These are phyloP conservation scores for Camptophora hylomeconis DNA, from an alignment of 2,329 filamentous ascomycete species.

Conservation along the genomic window DNA sequence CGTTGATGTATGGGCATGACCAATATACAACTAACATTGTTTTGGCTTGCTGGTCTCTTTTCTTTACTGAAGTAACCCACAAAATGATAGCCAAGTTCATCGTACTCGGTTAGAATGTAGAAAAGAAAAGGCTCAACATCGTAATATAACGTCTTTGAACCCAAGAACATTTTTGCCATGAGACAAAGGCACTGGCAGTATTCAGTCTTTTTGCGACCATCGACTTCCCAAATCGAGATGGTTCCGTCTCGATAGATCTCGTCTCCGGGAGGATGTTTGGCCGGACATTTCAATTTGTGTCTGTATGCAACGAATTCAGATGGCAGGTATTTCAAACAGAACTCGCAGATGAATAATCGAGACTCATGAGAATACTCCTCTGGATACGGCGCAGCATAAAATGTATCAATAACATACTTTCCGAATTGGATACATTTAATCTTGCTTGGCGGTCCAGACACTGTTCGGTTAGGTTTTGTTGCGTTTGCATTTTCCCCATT, in stretches of 20 bases:
- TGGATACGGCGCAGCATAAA: slow-evolving; percentile 96
- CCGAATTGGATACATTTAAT: slow-evolving; percentile 99
- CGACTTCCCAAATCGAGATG: slow-evolving; percentile 94
- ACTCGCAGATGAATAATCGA: slow-evolving; percentile 97
- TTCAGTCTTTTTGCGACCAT: slow-evolving; percentile 81
- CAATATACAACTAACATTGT: slow-evolving; percentile 95
- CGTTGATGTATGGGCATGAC: slow-evolving; percentile 93
- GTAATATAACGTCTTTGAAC: slow-evolving; percentile 97
- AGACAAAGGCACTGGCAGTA: slow-evolving; percentile 96
- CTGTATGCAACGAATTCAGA: slow-evolving; percentile 97
- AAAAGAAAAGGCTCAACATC: slow-evolving; percentile 98
- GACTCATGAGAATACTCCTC: slow-evolving; percentile 96
- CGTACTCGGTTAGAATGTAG: slow-evolving; percentile 89
- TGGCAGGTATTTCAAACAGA: slow-evolving; percentile 98
- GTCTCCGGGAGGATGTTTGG: slow-evolving; percentile 92
- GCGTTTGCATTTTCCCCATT: slow-evolving; percentile 51
- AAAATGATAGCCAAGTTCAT: slow-evolving; percentile 81
- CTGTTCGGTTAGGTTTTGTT: slow-evolving; percentile 55
- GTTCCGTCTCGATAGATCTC: slow-evolving; percentile 95
- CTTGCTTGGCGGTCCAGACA: slow-evolving; percentile 78
- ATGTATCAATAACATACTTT: slow-evolving; percentile 94
- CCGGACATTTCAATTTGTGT: slow-evolving; percentile 91
- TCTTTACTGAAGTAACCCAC: slow-evolving; percentile 99
- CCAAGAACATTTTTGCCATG: slow-evolving; percentile 88
- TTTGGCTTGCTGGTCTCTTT: slow-evolving; percentile 84